phyloP scores from a whole-genome alignment of 768 basidiomycete species.

The Amanita phalloides region DNA sequence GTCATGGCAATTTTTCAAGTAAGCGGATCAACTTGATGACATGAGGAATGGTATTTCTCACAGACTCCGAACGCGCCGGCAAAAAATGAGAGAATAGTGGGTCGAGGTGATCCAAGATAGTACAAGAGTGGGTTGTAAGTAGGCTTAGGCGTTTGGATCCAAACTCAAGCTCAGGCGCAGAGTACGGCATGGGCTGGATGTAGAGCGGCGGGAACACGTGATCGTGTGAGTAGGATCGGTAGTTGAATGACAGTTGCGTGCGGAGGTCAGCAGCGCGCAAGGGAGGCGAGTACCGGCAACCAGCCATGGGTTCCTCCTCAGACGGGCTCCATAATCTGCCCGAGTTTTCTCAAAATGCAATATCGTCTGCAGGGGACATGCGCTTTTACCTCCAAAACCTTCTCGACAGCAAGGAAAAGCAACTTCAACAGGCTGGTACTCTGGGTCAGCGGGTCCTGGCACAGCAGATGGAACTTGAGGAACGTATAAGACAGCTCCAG shows the following conservation, averaged over 20 bases:
- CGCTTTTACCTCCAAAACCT: slow-evolving; percentile 56
- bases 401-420: slow-evolving; percentile 84
- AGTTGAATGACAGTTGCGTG: neutral
- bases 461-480: slow-evolving; percentile 90
- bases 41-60: too few relatives aligned
- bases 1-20: too few relatives aligned
- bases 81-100: too few relatives aligned
- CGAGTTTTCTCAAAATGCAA: slow-evolving; percentile 28
- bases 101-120: too few relatives aligned
- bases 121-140: too few relatives aligned
- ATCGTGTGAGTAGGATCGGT: neutral
- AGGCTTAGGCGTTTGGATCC: too few relatives aligned
- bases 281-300: slow-evolving; percentile 7
- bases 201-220: neutral
- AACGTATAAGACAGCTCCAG: slow-evolving; percentile 74
- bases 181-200: neutral
- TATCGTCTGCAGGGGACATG: slow-evolving; percentile 47
- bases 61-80: too few relatives aligned
- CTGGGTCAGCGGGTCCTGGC: slow-evolving; percentile 90
- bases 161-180: neutral
- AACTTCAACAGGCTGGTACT: slow-evolving; percentile 84
- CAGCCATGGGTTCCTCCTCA: slow-evolving; percentile 30
- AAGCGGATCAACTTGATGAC: too few relatives aligned
- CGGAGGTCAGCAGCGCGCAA: neutral
- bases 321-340: slow-evolving; percentile 28